A percentile compares a stretch with the other conserved stretches of the same genome.
Conservation (phyloP, 139 green algal species). For the Bryopsis sp. region DNA sequence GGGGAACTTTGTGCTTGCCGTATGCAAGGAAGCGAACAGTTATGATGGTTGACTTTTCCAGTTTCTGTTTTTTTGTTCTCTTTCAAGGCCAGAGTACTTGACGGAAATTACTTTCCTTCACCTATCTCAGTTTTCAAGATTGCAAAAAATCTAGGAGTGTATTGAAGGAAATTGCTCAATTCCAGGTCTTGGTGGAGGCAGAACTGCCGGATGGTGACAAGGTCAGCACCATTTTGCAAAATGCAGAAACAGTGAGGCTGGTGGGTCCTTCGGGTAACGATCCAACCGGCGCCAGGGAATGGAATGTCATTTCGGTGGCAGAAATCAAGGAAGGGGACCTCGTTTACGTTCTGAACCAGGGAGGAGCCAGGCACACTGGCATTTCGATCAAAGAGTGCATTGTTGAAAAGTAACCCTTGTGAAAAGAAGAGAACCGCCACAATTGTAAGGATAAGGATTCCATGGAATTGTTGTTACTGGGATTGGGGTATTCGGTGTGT, state of each 20-base stretch:
- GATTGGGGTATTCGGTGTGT: no score
- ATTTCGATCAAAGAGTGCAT: constrained; percentile 70
- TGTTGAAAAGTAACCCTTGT: constrained; percentile 48
- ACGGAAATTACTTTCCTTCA: background rate
- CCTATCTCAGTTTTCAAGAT: no score
- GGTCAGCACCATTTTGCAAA: constrained; percentile 72
- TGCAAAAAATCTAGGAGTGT: no score
- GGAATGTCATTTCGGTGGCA: constrained; percentile 56
- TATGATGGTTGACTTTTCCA: no score
- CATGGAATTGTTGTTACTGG: no score
- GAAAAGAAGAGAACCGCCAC: no score
- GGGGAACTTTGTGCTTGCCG: background rate
- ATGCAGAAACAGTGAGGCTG: constrained; percentile 86
- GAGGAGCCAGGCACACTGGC: constrained; percentile 66
- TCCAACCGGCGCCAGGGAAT: no score
- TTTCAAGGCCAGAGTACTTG: background rate
- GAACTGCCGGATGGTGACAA: constrained; percentile 33
- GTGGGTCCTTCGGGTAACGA: constrained; percentile 34
- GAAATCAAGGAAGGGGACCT: constrained; percentile 47
- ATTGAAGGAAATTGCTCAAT: no score
- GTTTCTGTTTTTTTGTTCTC: no score
- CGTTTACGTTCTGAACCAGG: constrained; percentile 49
- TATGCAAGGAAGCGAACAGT: no score
- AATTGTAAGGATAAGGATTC: no score
- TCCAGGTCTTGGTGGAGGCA: constrained; percentile 62